Conservation (phyloP, 2,329 filamentous ascomycete species). For the Periconia macrospinosa region DNA sequence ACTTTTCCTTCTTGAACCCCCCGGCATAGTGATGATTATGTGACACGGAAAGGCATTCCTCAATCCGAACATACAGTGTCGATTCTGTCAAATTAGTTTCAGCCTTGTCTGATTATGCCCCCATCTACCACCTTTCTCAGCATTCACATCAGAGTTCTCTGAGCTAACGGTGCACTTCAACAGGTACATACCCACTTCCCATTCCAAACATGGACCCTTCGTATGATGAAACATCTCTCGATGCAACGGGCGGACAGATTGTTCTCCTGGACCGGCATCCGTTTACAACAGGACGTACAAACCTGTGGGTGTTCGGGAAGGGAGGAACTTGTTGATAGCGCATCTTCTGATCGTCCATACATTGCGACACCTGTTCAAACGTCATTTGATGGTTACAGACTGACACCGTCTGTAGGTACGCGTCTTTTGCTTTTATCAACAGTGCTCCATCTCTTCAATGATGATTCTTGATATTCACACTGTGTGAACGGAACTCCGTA, state of each 20-base stretch:
- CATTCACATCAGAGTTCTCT: slow-evolving; percentile 12
- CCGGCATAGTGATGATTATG: slow-evolving; percentile 60
- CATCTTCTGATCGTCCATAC: slow-evolving; percentile 61
- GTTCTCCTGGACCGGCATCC: slow-evolving; percentile 55
- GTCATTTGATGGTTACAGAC: slow-evolving; percentile 1
- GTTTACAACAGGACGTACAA: slow-evolving; percentile 63
- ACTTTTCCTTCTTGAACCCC: slow-evolving; percentile 10
- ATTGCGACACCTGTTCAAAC: slow-evolving; percentile 6
- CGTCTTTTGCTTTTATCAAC: slow-evolving; percentile 27
- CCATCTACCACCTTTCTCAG: slow-evolving; percentile 13
- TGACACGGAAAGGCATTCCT: slow-evolving; percentile 71
- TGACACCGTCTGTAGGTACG: slow-evolving; percentile 27
- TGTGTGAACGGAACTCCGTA: slow-evolving; percentile 62
- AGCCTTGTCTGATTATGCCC: slow-evolving; percentile 66
- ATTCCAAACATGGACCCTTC: slow-evolving; percentile 20
- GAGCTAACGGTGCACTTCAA: slow-evolving; percentile 29
- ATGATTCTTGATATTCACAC: slow-evolving; percentile 70
- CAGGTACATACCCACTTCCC: slow-evolving; percentile 35
- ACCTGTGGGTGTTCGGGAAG: slow-evolving; percentile 58
- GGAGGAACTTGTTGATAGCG: slow-evolving; percentile 69
- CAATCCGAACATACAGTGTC: slow-evolving; percentile 66
- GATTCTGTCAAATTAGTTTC: slow-evolving; percentile 69
- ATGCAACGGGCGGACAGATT: slow-evolving; percentile 72
- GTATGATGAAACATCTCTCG: slow-evolving; percentile 62
- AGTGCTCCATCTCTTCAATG: slow-evolving; percentile 55